A percentile compares a stretch with the other conserved stretches of the same genome.
Conservation (phyloP, 2,329 filamentous ascomycete species). For the Parastagonospora nodorum region DNA sequence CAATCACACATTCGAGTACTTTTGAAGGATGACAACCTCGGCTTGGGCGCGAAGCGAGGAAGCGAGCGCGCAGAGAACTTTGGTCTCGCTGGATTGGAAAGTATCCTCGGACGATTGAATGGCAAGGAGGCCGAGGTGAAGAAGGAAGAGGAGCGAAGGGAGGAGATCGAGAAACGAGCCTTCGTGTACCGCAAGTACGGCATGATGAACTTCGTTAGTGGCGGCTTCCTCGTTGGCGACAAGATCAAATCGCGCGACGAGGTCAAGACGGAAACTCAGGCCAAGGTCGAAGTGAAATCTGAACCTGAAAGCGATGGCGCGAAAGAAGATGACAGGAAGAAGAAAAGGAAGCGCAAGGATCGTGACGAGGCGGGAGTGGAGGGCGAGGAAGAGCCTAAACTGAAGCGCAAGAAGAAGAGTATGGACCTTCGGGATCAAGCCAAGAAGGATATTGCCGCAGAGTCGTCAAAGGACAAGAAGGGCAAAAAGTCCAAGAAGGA, state of each 20-base stretch:
- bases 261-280: conserved; percentile 48
- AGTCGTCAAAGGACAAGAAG: conserved; percentile 30
- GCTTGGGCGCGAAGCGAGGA: conserved; percentile 80
- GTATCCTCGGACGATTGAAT: conserved; percentile 85
- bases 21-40: conserved; percentile 89
- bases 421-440: conserved; percentile 37
- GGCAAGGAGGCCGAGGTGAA: conserved; percentile 79
- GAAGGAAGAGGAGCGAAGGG: conserved; percentile 69
- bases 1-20: conserved; percentile 83
- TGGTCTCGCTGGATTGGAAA: conserved; percentile 84
- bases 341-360: conserved; percentile 41
- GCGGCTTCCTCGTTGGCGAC: conserved; percentile 72
- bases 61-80: conserved; percentile 73
- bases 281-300: conserved; percentile 47
- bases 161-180: conserved; percentile 72
- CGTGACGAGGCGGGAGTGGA: conserved; percentile 36
- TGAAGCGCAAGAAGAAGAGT: conserved; percentile 48
- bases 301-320: conserved; percentile 44
- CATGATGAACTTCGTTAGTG: conserved; percentile 81
- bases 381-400: conserved; percentile 34
- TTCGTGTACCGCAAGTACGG: conserved; percentile 80
- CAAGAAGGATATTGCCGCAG: conserved; percentile 23
- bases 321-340: conserved; percentile 28
- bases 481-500: conserved; percentile 33
- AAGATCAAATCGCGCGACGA: conserved; percentile 54